Base-by-base conservation (phyloP, 306 rosid species). In the Abrus precatorius region DNA sequence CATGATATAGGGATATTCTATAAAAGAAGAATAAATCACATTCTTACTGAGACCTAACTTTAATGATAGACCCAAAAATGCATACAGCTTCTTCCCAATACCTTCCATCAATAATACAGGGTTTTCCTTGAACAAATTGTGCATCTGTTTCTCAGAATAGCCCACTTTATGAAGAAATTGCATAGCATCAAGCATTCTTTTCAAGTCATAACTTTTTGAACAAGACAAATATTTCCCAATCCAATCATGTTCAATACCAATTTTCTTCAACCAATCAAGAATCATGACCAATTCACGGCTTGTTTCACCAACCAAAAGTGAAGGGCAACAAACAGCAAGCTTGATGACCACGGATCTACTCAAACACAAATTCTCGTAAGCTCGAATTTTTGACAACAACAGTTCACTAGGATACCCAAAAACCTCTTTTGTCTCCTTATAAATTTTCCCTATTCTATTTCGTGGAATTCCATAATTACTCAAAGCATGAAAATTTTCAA, bases 281-380 rank as follows among this genome's bases (percentile, higher is more conserved):
- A 72, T 5, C 33, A 1, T 20, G 20, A 87, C 75, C 69, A 92
- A 84, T 3, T 87, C 88, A 74, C 61, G 7, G 60, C 81, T 78
- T 6, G 84, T 57, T 10, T 77, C 84, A 49, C 89, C 96, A 54
- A 88, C 80, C 91, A 92, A 84, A 80, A 94, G 90, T 38, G 75
- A 72, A 6, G 97, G 94, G 73, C 94, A 90, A 82, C 85, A 92
- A 85, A 83, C 83, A 81, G 87, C 86, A 27, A 94, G 88, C 83
- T 90, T 89, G 41, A 85, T 74, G 55, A 94, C 80, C 1, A 75
- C 80, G 9, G 88, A 70, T 56, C 36, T 90, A 65, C 94, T 87
- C 80, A 94, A 73, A 41, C 97, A 94, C 81, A 94, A 84, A 84
- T 86, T 59, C 60, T 92, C 96, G 45, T 81, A 94, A 65, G 78